Conservation (phyloP, 2,329 filamentous ascomycete species). For the Myotisia sp. region DNA sequence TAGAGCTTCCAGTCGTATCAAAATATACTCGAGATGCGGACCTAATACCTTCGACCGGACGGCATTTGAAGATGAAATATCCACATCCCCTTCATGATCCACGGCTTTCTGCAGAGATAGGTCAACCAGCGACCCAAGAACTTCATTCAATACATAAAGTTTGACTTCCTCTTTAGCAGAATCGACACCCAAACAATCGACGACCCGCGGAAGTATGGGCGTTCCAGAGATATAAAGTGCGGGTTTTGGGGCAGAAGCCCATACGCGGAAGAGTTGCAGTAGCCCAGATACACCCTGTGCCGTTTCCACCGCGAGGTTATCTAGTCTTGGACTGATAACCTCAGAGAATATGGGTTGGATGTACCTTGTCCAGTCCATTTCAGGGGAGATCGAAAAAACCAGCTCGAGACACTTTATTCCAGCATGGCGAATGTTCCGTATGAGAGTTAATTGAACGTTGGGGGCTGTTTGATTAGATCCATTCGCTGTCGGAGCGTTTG, state of each 20-base stretch:
- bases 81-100: constrained; percentile 34
- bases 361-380: constrained; percentile 59
- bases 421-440: constrained; percentile 37
- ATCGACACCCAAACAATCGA: constrained; percentile 55
- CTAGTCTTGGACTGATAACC: constrained; percentile 60
- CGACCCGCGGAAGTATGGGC: constrained; percentile 51
- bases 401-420: constrained; percentile 72
- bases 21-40: constrained; percentile 52
- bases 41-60: constrained; percentile 25
- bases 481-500: constrained; percentile 13
- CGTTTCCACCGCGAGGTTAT: constrained; percentile 68
- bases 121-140: constrained; percentile 56
- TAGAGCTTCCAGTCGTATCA: constrained; percentile 39
- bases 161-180: constrained; percentile 81
- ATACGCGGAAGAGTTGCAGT: constrained; percentile 65
- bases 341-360: constrained; percentile 57
- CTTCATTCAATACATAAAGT: constrained; percentile 57
- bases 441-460: constrained; percentile 21
- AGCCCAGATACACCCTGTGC: constrained; percentile 77
- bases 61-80: constrained; percentile 20
- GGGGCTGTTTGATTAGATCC: not conserved
- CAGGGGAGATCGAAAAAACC: constrained; percentile 59
- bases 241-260: constrained; percentile 54
- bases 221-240: constrained; percentile 54
- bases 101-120: constrained; percentile 37